Evolutionary conservation across 164 flowering plant genomes (phyloP).

Genomic region (Vitis vinifera): DNA sequence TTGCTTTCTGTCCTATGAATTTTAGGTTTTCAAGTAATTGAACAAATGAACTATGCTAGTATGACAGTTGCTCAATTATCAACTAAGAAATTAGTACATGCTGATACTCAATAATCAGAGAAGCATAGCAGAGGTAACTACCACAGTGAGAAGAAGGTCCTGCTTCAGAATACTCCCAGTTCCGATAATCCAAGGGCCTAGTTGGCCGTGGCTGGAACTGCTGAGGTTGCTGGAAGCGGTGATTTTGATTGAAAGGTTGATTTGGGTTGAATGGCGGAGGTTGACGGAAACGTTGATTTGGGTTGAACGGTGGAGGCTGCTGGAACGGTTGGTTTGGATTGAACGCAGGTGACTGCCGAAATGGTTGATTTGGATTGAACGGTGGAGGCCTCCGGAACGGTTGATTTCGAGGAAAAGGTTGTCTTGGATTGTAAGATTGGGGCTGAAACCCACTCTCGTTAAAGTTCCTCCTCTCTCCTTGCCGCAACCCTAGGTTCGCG

Average conservation of each 20-base stretch:
- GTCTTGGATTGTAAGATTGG: neutral
- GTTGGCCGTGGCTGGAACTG: conserved; percentile 23
- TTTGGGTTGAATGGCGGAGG: conserved; percentile 11
- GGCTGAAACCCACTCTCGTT: conserved; percentile 2
- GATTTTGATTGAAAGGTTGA: conserved; percentile 5
- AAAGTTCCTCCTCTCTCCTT: conserved; percentile 13
- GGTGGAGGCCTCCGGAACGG: conserved; percentile 9
- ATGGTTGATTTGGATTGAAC: conserved; percentile 22
- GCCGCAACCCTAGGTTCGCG: conserved; percentile 24
- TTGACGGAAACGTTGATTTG: conserved; percentile 21
- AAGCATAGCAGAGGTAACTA: conserved; percentile 15
- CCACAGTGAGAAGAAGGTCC: conserved; percentile 43
- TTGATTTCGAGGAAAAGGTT: neutral
- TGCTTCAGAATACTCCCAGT: conserved; percentile 51
- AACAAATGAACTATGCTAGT: no score
- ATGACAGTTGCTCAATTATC: no score
- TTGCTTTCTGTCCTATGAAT: no score
- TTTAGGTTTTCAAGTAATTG: no score
- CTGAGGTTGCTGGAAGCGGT: conserved; percentile 7
- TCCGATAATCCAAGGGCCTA: conserved; percentile 38
- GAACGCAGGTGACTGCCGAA: conserved; percentile 14
- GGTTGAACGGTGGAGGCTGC: conserved; percentile 16
- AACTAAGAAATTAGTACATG: no score
- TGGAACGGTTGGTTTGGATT: neutral
- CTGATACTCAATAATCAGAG: neutral